A percentile compares a stretch with the other conserved stretches of the same genome.
Conservation (phyloP, 129 eudicot genomes). For the Flaveria ramosissima region DNA sequence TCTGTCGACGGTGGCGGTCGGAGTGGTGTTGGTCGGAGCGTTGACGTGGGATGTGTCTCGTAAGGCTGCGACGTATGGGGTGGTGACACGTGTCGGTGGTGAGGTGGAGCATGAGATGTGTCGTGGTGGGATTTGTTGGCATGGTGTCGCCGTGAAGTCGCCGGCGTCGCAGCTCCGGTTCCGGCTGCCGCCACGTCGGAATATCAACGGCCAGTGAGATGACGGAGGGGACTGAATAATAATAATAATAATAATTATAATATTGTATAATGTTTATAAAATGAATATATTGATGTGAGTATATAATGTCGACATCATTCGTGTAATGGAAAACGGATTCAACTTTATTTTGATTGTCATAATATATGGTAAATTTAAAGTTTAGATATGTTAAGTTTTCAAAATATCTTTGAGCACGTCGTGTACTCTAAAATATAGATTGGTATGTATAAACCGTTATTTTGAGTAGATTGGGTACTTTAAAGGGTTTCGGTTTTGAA, state of each 20-base stretch:
- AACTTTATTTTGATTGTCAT: not conserved
- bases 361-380: not conserved
- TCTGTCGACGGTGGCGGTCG: slow-evolving; percentile 61
- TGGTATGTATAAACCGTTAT: not conserved
- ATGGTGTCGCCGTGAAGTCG: slow-evolving; percentile 79
- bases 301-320: not conserved
- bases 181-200: slow-evolving; percentile 59
- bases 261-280: not conserved
- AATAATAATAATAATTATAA: not conserved
- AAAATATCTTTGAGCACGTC: not conserved
- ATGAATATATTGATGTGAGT: not conserved
- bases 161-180: slow-evolving; percentile 82
- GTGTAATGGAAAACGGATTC: not conserved
- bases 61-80: slow-evolving; percentile 52
- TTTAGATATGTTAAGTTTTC: not conserved
- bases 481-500: too few relatives aligned
- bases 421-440: not conserved
- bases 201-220: slow-evolving; percentile 27
- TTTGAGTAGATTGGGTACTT: too few relatives aligned
- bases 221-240: not conserved
- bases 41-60: slow-evolving; percentile 83
- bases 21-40: slow-evolving; percentile 46
- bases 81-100: slow-evolving; percentile 37
- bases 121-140: slow-evolving; percentile 95
- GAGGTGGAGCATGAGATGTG: slow-evolving; percentile 56